Conservation (phyloP, 345 rosid genomes). For the Aegle marmelos region DNA sequence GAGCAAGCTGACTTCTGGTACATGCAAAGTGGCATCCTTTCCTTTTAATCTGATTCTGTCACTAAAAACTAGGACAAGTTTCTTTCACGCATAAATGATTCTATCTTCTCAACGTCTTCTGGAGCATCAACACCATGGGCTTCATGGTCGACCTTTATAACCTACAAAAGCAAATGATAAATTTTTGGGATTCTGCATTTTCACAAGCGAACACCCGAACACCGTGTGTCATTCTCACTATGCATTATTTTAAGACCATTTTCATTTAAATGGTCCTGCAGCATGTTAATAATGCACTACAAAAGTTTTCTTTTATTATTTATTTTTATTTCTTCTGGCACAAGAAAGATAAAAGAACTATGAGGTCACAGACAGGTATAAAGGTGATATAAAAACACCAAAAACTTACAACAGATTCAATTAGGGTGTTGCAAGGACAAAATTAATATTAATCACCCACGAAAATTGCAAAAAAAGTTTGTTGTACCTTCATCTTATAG, state of each 20-base stretch:
- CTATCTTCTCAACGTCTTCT: slow-evolving; percentile 81
- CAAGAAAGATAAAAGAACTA: too few species aligned
- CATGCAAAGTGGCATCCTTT: not conserved
- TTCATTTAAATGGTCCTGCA: not conserved
- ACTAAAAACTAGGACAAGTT: slow-evolving; percentile 44
- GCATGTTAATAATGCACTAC: not conserved
- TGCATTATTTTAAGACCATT: not conserved
- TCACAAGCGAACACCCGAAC: not conserved
- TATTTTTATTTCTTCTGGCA: too few species aligned
- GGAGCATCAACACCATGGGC: slow-evolving; percentile 90
- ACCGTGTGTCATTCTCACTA: not conserved
- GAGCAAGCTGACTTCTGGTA: not conserved
- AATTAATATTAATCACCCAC: not conserved
- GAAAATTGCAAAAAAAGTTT: not conserved
- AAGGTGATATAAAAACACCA: not conserved
- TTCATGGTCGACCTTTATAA: slow-evolving; percentile 86
- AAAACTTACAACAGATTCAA: not conserved
- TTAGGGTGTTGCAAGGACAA: not conserved
- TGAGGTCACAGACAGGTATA: too few species aligned
- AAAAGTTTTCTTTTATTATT: not conserved
- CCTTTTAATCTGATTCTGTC: not conserved
- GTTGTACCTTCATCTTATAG: slow-evolving; percentile 85
- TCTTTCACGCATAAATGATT: slow-evolving; percentile 68
- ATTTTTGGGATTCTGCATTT: not conserved
- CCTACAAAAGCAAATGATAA: slow-evolving; percentile 36